Evolutionary conservation across 2,329 filamentous ascomycete species (phyloP).

Genomic region (Trichoderma endophyticum): DNA sequence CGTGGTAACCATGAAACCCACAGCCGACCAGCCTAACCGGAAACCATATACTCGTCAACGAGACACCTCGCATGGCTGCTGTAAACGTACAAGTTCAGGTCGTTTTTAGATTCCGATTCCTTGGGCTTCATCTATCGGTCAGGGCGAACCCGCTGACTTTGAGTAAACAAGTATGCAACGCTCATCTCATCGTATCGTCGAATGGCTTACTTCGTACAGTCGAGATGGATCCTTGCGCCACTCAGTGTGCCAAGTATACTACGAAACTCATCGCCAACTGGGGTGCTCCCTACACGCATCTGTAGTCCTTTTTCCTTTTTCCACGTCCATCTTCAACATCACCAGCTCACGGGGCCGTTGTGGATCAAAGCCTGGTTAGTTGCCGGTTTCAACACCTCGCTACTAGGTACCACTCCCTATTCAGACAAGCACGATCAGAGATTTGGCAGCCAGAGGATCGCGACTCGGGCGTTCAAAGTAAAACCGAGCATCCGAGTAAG

Average conservation of each 20-base stretch:
- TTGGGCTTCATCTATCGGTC: background rate
- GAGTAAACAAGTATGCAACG: background rate
- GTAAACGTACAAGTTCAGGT: background rate
- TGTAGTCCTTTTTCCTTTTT: background rate
- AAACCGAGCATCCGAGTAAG: background rate
- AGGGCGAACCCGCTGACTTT: background rate
- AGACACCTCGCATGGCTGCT: background rate
- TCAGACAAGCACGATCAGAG: background rate
- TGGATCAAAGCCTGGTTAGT: background rate
- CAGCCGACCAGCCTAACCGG: background rate
- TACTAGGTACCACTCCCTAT: background rate
- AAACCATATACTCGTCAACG: background rate
- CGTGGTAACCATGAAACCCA: background rate
- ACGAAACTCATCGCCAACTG: background rate
- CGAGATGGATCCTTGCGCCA: background rate
- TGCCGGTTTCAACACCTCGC: background rate
- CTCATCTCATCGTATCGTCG: background rate
- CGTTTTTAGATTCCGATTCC: background rate
- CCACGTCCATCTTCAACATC: background rate
- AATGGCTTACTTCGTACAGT: background rate
- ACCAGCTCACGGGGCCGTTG: background rate
- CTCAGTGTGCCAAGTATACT: background rate
- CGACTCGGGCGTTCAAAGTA: background rate
- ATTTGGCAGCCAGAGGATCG: background rate
- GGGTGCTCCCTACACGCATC: background rate